Evolutionary conservation across 129 eudicot species (phyloP).

Genomic region (Silybum marianum): DNA sequence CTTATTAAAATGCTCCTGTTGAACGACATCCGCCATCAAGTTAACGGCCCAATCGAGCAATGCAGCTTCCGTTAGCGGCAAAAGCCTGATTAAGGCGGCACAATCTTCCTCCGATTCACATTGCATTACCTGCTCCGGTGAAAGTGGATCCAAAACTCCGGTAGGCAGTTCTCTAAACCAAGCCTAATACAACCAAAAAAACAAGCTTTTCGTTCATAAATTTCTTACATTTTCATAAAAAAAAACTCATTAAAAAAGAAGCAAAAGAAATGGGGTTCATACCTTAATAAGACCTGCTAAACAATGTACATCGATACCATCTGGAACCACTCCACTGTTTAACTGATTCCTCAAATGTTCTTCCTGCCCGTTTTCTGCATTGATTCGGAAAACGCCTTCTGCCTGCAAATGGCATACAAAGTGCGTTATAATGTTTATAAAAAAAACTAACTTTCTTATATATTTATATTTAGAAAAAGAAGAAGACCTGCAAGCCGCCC

Average conservation of each 20-base stretch:
- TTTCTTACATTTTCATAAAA: not conserved
- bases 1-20: constrained; percentile 66
- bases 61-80: constrained; percentile 67
- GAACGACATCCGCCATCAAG: constrained; percentile 79
- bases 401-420: constrained; percentile 41
- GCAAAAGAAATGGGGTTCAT: not conserved
- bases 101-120: constrained; percentile 71
- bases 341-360: constrained; percentile 66
- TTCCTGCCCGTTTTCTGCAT: constrained; percentile 71
- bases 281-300: constrained; percentile 82
- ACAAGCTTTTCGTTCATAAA: not conserved
- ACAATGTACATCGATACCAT: constrained; percentile 73
- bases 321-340: constrained; percentile 64
- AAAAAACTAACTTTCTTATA: not conserved
- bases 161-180: constrained; percentile 83
- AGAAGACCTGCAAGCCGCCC: constrained; percentile 67
- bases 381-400: constrained; percentile 75
- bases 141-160: constrained; percentile 62
- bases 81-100: constrained; percentile 52
- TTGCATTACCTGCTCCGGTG: constrained; percentile 69
- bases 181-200: constrained; percentile 40
- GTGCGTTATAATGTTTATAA: not conserved
- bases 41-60: constrained; percentile 78
- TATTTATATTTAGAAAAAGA: not conserved
- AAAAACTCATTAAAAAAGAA: not conserved